phyloP scores from a whole-genome alignment of 1,284 basidiomycete genomes.

The Cryptococcus floricola region DNA sequence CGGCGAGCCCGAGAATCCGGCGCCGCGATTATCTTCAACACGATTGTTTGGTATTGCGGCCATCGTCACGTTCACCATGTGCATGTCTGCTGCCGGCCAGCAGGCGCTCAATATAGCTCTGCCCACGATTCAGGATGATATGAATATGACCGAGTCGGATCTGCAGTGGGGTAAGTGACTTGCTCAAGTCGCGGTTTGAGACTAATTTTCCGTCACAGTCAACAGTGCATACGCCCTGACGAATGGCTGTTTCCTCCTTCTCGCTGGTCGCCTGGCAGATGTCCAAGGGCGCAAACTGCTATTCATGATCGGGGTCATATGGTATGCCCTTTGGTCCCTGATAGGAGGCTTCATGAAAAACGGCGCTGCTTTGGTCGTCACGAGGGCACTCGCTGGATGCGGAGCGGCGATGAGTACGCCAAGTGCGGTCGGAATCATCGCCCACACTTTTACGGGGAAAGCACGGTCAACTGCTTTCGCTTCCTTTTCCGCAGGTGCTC shows the following conservation, averaged over 20 bases:
- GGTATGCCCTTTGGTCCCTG: conserved; percentile 37
- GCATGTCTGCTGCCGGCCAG: conserved; percentile 21
- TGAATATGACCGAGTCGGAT: conserved; percentile 32
- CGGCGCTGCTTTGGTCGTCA: conserved; percentile 32
- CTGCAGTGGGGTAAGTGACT: conserved; percentile 37
- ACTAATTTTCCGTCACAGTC: conserved; percentile 47
- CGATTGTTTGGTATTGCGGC: conserved; percentile 22
- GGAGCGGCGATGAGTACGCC: conserved; percentile 41
- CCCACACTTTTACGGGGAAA: conserved; percentile 39
- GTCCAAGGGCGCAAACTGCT: conserved; percentile 63
- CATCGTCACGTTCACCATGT: conserved; percentile 30
- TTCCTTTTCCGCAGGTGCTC: conserved; percentile 69
- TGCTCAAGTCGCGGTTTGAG: not conserved
- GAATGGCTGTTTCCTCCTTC: conserved; percentile 66
- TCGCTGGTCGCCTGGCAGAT: conserved; percentile 68
- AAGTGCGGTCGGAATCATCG: conserved; percentile 28
- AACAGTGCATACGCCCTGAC: conserved; percentile 54
- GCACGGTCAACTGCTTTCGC: conserved; percentile 59
- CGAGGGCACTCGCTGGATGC: conserved; percentile 35
- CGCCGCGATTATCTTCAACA: conserved; percentile 13
- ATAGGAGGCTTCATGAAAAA: conserved; percentile 43
- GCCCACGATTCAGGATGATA: conserved; percentile 56
- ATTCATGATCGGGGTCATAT: conserved; percentile 59
- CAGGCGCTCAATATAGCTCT: conserved; percentile 56
- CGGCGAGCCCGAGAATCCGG: not conserved